Base-by-base conservation (phyloP, 805 yeast genomes). In the Candida maltosa region DNA sequence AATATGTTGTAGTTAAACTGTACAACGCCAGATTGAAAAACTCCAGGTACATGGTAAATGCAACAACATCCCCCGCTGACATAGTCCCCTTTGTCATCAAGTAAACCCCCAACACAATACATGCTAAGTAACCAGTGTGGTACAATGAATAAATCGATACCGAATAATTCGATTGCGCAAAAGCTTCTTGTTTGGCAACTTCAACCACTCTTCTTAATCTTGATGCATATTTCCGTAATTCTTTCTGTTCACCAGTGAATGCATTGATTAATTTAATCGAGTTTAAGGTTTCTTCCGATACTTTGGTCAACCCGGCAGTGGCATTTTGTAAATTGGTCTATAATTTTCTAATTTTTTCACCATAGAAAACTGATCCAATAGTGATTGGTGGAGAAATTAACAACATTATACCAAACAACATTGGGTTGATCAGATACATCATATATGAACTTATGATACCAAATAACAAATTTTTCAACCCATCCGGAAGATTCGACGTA, bases 1-100 rank as follows among this genome's bases (percentile, higher is more conserved):
- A 56, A 37, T 68, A 68, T 1, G 70, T 63, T 7, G 69, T 62
- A n/a, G 73, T 65, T 31, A 68, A 56, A 41, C 69, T 60, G 46
- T 65, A 67, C 21, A 68, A 51, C 2, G 73, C 70, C 62, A 58
- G 59, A 42, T 66, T 66, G 47, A 66, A 66, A 28, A 62, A 55
- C 45, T 68, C 73, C 41, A 60, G 57, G 48, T 67, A 68, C 69
- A 68, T 65, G 5, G 72, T 65, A 43, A 67, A 68, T 1, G 72
- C 69, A 20, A 66, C 69, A 6, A 68, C 70, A 36, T 67, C 73
- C 25, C 73, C 73, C 0, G 72, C 64, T n/a, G 70, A 60, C 71
- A 67, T 65, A 35, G 60, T 56, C 2, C 70, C 73, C 24, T 57
- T 54, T 31, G 65, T 47, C 31, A 68, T 67, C 39, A 66, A 56